A percentile compares a stretch with the other conserved stretches of the same genome.
Evolutionary conservation across 345 rosid species (phyloP).

Genomic region (Lumnitzera racemosa): DNA sequence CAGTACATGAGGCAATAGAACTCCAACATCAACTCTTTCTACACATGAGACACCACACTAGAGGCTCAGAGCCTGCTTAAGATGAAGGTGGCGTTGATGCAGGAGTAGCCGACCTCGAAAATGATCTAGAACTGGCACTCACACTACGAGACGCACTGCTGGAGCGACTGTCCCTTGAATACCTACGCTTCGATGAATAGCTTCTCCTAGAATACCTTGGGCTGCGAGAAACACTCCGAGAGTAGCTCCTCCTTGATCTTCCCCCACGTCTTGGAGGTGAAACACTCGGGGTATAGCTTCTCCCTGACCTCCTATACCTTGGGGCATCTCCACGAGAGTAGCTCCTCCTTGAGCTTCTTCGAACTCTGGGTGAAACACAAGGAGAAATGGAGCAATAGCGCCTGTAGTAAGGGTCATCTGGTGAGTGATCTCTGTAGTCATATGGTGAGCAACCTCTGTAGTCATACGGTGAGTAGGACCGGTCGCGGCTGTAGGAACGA

Average conservation of each 20-base stretch:
- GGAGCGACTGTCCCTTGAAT: neutral
- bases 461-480: slow-evolving; percentile 32
- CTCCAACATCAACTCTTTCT: neutral
- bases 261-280: slow-evolving; percentile 31
- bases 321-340: slow-evolving; percentile 18
- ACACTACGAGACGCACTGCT: slow-evolving; percentile 13
- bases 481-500: slow-evolving; percentile 32
- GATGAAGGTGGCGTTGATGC: slow-evolving; percentile 25
- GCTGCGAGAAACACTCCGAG: slow-evolving; percentile 27
- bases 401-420: slow-evolving; percentile 12
- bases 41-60: neutral
- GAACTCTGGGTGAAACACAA: slow-evolving; percentile 7
- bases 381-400: slow-evolving; percentile 19
- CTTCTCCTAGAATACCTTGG: slow-evolving; percentile 10
- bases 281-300: slow-evolving; percentile 33
- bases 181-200: neutral
- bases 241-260: slow-evolving; percentile 23
- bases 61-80: neutral
- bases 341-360: slow-evolving; percentile 20
- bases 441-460: slow-evolving; percentile 19
- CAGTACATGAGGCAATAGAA: neutral
- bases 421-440: slow-evolving; percentile 19
- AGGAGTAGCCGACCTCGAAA: slow-evolving; percentile 58
- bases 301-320: slow-evolving; percentile 6
- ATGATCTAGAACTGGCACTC: slow-evolving; percentile 41